Evolutionary conservation across 495 filamentous ascomycete species (phyloP).

Genomic region (Ramalina intermedia): DNA sequence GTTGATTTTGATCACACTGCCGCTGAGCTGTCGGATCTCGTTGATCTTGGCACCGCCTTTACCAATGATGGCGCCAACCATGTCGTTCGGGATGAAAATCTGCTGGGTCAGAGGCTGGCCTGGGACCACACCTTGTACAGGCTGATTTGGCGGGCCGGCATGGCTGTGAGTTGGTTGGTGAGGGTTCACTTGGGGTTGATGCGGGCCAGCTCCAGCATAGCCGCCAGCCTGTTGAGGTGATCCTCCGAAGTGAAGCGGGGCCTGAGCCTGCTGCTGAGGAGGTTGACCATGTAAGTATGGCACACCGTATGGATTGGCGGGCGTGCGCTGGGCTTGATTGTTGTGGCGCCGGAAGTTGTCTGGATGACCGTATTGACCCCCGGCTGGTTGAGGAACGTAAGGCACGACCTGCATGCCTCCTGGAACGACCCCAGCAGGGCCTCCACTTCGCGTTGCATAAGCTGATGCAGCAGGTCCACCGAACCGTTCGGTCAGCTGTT

Average conservation of each 20-base stretch:
- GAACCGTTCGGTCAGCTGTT: slow-evolving; percentile 91
- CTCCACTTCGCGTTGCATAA: slow-evolving; percentile 90
- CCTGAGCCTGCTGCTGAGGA: slow-evolving; percentile 42
- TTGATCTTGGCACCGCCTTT: slow-evolving; percentile 99
- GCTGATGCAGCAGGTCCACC: slow-evolving; percentile 91
- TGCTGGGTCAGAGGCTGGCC: slow-evolving; percentile 90
- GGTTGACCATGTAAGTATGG: slow-evolving; percentile 53
- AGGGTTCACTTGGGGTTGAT: slow-evolving; percentile 50
- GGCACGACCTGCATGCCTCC: slow-evolving; percentile 97
- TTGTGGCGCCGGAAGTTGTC: slow-evolving; percentile 67
- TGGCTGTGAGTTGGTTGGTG: slow-evolving; percentile 45
- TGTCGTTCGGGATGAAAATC: slow-evolving; percentile 98
- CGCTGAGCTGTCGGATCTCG: slow-evolving; percentile 89
- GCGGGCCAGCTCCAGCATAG: slow-evolving; percentile 63
- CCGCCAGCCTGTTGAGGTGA: slow-evolving; percentile 46
- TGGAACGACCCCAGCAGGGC: slow-evolving; percentile 78
- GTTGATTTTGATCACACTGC: slow-evolving; percentile 99
- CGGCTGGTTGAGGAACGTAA: slow-evolving; percentile 82
- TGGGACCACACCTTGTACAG: slow-evolving; percentile 61
- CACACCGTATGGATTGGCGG: slow-evolving; percentile 50
- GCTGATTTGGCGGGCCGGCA: slow-evolving; percentile 42
- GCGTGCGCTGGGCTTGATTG: slow-evolving; percentile 50
- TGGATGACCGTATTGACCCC: slow-evolving; percentile 81
- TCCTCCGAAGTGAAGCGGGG: slow-evolving; percentile 53
- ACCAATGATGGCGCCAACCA: slow-evolving; percentile 98